Evolutionary conservation across 805 yeast genomes (phyloP).

Genomic region (Candida piceae): DNA sequence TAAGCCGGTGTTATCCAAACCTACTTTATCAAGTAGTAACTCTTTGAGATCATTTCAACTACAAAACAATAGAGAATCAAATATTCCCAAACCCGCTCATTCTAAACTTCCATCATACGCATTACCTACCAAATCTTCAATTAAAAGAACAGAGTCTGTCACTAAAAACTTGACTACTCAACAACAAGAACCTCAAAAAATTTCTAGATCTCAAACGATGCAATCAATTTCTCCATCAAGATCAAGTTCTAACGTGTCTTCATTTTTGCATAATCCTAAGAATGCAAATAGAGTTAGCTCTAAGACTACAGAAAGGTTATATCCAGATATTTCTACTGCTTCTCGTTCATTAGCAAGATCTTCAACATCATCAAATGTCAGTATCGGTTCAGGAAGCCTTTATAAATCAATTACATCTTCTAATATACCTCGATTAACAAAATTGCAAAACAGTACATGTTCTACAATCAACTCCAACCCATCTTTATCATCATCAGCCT

Average conservation of each 20-base stretch:
- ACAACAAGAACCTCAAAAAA: neutral
- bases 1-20: neutral
- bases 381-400: neutral
- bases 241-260: constrained; percentile 2
- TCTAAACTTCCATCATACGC: constrained; percentile 15
- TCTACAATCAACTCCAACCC: constrained; percentile 1
- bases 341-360: constrained; percentile 1
- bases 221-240: constrained; percentile 17
- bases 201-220: constrained; percentile 17
- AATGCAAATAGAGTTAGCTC: neutral
- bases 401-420: constrained; percentile 9
- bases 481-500: neutral
- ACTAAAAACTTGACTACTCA: neutral
- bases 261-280: neutral
- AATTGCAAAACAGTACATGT: constrained; percentile 3
- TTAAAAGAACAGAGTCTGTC: constrained; percentile 10
- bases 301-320: neutral
- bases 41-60: neutral
- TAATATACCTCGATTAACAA: constrained; percentile 13
- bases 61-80: neutral
- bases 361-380: constrained; percentile 3
- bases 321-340: neutral
- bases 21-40: neutral
- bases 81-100: neutral
- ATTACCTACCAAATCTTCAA: constrained; percentile 15